Evolutionary conservation across 176 grass and related monocot genomes (phyloP).

Genomic region (Alloteropsis semialata): DNA sequence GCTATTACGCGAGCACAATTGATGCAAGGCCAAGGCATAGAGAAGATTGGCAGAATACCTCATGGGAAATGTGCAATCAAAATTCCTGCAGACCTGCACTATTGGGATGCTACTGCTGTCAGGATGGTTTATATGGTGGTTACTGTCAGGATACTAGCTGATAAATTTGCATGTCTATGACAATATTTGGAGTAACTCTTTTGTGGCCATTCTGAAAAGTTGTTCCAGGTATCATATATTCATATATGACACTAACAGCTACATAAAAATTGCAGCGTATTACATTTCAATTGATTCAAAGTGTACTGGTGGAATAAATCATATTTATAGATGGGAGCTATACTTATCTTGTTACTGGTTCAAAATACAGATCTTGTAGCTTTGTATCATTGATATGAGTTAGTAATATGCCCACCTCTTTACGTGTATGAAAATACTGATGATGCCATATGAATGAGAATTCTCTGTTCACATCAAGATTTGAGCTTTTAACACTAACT

Average conservation of each 20-base stretch:
- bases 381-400: neutral
- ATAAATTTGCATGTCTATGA: neutral
- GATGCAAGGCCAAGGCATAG: neutral
- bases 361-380: neutral
- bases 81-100: neutral
- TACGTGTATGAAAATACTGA: neutral
- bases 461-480: neutral
- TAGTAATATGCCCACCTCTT: neutral
- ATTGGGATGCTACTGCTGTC: neutral
- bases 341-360: neutral
- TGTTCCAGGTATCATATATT: slow-evolving; percentile 18
- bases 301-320: neutral
- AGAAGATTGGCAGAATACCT: neutral
- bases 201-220: neutral
- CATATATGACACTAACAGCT: neutral
- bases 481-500: neutral
- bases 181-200: slow-evolving; percentile 12
- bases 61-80: neutral
- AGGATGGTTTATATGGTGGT: neutral
- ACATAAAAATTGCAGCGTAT: neutral
- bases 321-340: neutral
- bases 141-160: neutral
- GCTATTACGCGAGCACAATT: neutral
- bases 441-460: neutral
- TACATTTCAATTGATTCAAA: neutral